Evolutionary conservation across 129 eudicot genomes (phyloP).

Genomic region (Deinandra increscens): DNA sequence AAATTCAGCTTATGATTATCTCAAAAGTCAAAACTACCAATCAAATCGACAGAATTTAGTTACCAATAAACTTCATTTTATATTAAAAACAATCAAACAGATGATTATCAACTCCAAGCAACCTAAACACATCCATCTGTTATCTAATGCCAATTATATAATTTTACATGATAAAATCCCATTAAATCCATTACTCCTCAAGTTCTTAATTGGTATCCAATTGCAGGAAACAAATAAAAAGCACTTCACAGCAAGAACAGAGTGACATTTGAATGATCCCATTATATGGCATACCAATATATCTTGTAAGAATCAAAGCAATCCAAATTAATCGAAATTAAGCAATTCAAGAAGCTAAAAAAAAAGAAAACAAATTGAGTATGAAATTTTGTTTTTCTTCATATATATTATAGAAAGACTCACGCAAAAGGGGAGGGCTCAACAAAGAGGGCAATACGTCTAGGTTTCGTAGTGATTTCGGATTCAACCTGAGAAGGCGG

Average conservation of each 20-base stretch:
- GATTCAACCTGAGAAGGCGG: slow-evolving; percentile 59
- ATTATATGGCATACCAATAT: not conserved
- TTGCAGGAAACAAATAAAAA: not conserved
- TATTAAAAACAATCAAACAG: not conserved
- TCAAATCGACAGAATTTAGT: not conserved
- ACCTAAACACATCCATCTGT: not conserved
- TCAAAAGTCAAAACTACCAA: not conserved
- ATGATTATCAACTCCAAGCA: slow-evolving; percentile 7
- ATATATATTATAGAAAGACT: slow-evolving; percentile 26
- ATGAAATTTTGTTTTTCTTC: not conserved
- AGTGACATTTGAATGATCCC: not conserved
- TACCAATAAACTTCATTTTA: not conserved
- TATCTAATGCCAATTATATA: not conserved
- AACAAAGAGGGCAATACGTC: slow-evolving; percentile 93
- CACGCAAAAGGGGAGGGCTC: slow-evolving; percentile 99
- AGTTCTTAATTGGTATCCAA: not conserved
- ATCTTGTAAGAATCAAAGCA: not conserved
- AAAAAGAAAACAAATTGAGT: not conserved
- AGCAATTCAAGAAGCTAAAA: slow-evolving; percentile 12
- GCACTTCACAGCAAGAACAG: not conserved
- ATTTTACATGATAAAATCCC: not conserved
- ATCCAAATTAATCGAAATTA: not conserved
- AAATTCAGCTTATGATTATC: not conserved
- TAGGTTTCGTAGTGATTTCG: slow-evolving; percentile 55
- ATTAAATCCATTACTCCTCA: not conserved